phyloP scores from a whole-genome alignment of 306 rosid genomes.

The Prunus mume region DNA sequence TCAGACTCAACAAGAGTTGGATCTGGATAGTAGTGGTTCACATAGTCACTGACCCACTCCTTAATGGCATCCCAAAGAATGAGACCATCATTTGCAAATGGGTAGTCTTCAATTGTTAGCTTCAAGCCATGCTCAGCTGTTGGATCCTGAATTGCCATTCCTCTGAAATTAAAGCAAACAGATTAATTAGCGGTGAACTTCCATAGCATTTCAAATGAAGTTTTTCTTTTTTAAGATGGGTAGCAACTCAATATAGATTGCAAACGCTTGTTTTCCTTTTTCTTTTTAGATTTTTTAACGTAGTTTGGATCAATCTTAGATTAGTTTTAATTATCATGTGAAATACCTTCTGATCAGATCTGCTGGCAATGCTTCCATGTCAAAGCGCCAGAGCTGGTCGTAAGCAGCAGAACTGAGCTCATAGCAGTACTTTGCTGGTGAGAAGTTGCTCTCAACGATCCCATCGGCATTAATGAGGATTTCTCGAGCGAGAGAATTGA shows the following conservation, averaged over 20 bases:
- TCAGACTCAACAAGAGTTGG: constrained; percentile 21
- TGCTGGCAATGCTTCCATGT: constrained; percentile 38
- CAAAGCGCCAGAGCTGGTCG: constrained; percentile 32
- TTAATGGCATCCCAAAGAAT: constrained; percentile 33
- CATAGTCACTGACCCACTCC: constrained; percentile 35
- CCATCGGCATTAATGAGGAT: constrained; percentile 37
- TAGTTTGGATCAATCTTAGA: too few species aligned
- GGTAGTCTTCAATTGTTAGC: constrained; percentile 42
- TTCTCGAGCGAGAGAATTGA: constrained; percentile 34
- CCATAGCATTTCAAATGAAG: too few species aligned
- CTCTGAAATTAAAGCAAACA: constrained; percentile 14
- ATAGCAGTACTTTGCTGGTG: constrained; percentile 24
- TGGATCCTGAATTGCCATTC: constrained; percentile 45
- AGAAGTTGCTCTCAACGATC: constrained; percentile 24
- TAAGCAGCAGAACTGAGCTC: constrained; percentile 39
- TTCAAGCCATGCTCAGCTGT: constrained; percentile 33
- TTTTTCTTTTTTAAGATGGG: not conserved
- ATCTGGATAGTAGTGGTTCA: constrained; percentile 32
- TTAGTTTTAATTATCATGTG: not conserved
- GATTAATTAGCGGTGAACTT: not conserved
- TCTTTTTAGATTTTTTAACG: too few species aligned
- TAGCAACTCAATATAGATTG: too few species aligned
- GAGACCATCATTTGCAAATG: constrained; percentile 40
- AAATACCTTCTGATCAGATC: constrained; percentile 37
- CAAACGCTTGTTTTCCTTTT: too few species aligned